Percentiles rank a stretch among this genome's conserved stretches.
Conservation (phyloP, 2,329 filamentous ascomycete genomes). For the Penicillium oxalicum region DNA sequence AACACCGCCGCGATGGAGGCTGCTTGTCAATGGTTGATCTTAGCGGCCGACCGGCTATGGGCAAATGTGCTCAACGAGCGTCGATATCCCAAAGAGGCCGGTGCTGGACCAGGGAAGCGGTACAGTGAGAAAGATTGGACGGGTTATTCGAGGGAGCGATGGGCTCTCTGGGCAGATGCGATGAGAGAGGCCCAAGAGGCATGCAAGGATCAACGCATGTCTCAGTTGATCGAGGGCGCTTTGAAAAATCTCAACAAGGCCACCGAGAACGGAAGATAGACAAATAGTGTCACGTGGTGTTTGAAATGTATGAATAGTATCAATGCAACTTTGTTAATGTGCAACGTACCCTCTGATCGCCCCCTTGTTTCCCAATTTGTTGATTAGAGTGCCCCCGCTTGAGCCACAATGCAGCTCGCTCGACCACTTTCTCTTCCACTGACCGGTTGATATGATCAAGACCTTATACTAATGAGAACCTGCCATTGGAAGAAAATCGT, state of each 20-base stretch:
- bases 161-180: conserved; percentile 2
- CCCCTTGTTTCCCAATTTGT: too few species aligned
- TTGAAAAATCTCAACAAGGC: neutral
- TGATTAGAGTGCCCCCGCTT: too few species aligned
- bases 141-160: conserved; percentile 4
- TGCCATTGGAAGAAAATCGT: too few species aligned
- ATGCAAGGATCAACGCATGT: conserved; percentile 3
- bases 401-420: too few species aligned
- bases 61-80: conserved; percentile 9
- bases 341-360: too few species aligned
- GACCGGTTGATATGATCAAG: too few species aligned
- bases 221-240: conserved; percentile 8
- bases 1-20: conserved; percentile 11
- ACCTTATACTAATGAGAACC: too few species aligned
- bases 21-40: conserved; percentile 12
- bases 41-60: conserved; percentile 10
- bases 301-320: too few species aligned
- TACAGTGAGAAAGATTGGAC: conserved; percentile 5
- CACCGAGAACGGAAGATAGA: too few species aligned
- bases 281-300: too few species aligned
- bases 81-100: conserved; percentile 1
- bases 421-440: too few species aligned
- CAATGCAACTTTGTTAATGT: too few species aligned
- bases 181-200: conserved; percentile 2
- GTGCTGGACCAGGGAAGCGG: conserved; percentile 3